Base-by-base conservation (phyloP, 2,329 filamentous ascomycete genomes). In the Aureobasidium subglaciale region DNA sequence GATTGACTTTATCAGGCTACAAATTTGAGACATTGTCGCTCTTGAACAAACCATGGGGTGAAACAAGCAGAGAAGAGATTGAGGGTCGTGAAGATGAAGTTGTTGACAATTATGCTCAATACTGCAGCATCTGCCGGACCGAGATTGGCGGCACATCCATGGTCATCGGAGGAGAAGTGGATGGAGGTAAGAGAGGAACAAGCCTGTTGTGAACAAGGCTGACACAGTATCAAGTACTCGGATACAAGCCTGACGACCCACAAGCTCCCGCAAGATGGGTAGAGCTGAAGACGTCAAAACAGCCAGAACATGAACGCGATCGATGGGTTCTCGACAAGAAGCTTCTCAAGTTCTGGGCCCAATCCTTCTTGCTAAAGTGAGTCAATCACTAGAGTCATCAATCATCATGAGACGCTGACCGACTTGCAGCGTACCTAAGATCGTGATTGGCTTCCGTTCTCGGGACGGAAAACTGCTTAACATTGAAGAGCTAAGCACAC, bases 11-110 rank as follows among this genome's bases (percentile, higher is more conserved):
- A 25, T 2, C 61, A 92, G 89, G 92, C 32, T 99, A 99, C 75
- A 99, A 99, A 68, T 99, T 99, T 65, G 93, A 99, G 71, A 87
- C 89, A 0, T 72, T 99, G 1, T 84, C 85, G 6, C 85, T 93
- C 2, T 73, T 97, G 4, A 85, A 88, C 2, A 73, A 78, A 2
- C 80, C 86, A 0, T 96, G 91, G 84, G 84, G 80, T 54, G 81
- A 86, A 56, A 86, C 83, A 0, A 75, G 84, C 0, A 82, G 88
- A 56, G 85, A 88, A 1, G 83, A 85, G 57, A 96, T 99, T 60
- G 91, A 96, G 67, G 75, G 73, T 56, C 83, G 93, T 25, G 83
- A 87, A 40, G 70, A 82, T 2, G 77, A 86, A 55, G 65, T 85
- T 8, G 91, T 96, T 48, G 91, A 86, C 69, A 99, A 97, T 69